Evolutionary conservation across 2,329 filamentous ascomycete genomes (phyloP), one percentile per base, ranked within the genome.

Genomic region (Aureobasidium namibiae): DNA sequence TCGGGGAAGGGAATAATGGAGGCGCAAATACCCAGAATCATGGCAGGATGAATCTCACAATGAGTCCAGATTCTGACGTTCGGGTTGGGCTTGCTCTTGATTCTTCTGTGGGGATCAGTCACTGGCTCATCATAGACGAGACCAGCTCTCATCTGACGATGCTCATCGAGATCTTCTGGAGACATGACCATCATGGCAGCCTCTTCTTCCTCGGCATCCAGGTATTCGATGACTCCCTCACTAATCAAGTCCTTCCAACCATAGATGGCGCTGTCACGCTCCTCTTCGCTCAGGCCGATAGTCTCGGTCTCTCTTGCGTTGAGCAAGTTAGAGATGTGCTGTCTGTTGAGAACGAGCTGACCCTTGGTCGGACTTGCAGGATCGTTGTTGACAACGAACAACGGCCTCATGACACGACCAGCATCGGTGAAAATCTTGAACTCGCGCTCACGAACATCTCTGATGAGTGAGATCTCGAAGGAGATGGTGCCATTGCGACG

Each of bases 1-100:
- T 99, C 94, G 1, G 95, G 94, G 84, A 99, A 99, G 0, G 94
- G 94, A 79, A 99, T 99, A 74, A 99, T 99, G 76, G 92, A 96
- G 68, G 94, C 94, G 71, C 95, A 99, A 64, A 99, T 95, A 71
- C 94, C 94, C 59, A 99, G 78, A 73, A 99, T 94, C 94, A 99
- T 99, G 75, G 91, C 96, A 21, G 94, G 95, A 69, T 99, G 95
- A 72, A 99, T 97, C 76, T 99, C 94, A 74, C 95, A 99, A 73
- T 99, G 95, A 0, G 94, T 99, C 80, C 92, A 97, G 69, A 88
- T 90, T 74, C 95, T 89, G 16, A 92, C 91, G 5, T 87, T 88
- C 23, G 89, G 86, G 68, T 95, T 96, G 42, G 94, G 84, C 68
- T 87, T 87, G 0, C 91, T 92, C 74, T 94, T 94, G 65, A 99